Percentiles rank a stretch among this genome's conserved stretches.
phyloP scores from a whole-genome alignment of 2,329 filamentous ascomycete species.

The Sphaerostilbella broomeana region DNA sequence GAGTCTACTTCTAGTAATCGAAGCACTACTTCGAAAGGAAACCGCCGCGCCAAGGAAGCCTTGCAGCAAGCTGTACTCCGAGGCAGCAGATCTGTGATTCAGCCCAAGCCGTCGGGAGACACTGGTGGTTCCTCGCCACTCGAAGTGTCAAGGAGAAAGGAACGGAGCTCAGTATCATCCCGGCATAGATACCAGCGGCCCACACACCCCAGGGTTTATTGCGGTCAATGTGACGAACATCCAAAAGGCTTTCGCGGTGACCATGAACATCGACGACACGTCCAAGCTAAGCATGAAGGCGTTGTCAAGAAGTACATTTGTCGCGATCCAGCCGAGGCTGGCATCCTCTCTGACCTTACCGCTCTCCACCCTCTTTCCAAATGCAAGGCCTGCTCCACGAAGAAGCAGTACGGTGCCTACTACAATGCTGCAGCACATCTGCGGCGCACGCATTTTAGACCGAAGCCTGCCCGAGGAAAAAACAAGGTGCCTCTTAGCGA shows the following conservation, averaged over 20 bases:
- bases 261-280: conserved; percentile 69
- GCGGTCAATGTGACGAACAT: conserved; percentile 62
- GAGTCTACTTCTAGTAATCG: conserved; percentile 36
- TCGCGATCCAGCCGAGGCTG: conserved; percentile 42
- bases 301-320: conserved; percentile 53
- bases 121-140: too few species aligned
- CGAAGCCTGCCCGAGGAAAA: conserved; percentile 43
- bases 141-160: conserved; percentile 13
- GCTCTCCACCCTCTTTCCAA: conserved; percentile 61
- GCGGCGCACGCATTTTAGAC: conserved; percentile 80
- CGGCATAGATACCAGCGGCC: conserved; percentile 42
- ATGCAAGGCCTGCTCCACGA: conserved; percentile 73
- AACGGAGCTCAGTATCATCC: not conserved
- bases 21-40: conserved; percentile 38
- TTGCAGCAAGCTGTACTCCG: conserved; percentile 40
- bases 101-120: conserved; percentile 46
- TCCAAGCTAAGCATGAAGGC: conserved; percentile 55
- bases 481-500: conserved; percentile 35
- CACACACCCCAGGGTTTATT: conserved; percentile 65
- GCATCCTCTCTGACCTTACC: conserved; percentile 36
- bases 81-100: conserved; percentile 34
- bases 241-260: conserved; percentile 78
- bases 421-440: conserved; percentile 94
- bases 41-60: conserved; percentile 42
- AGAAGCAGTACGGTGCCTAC: conserved; percentile 81